Evolutionary conservation across 2,329 filamentous ascomycete species (phyloP).

Genomic region (Orbilia quercus): DNA sequence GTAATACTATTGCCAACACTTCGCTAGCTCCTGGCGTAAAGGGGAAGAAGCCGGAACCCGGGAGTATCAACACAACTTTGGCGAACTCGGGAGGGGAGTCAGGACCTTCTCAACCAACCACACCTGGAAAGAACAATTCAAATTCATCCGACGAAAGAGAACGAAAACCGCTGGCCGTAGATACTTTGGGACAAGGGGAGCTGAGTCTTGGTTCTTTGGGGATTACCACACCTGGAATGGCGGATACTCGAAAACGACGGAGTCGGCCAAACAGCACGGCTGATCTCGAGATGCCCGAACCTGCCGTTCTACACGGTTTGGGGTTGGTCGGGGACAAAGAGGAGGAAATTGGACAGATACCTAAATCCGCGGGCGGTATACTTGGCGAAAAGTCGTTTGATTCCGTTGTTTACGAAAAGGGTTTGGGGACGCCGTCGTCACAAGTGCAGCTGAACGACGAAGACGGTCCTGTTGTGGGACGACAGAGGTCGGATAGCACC

Average conservation of each 20-base stretch:
- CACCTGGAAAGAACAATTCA: slow-evolving; percentile 56
- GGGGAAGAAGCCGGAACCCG: slow-evolving; percentile 61
- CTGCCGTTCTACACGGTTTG: slow-evolving; percentile 40
- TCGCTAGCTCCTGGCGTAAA: slow-evolving; percentile 62
- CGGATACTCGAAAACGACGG: slow-evolving; percentile 26
- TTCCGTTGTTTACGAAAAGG: slow-evolving; percentile 39
- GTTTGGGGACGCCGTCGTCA: slow-evolving; percentile 25
- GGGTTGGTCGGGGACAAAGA: slow-evolving; percentile 47
- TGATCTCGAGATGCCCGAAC: slow-evolving; percentile 40
- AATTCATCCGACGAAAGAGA: slow-evolving; percentile 63
- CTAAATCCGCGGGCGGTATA: slow-evolving; percentile 42
- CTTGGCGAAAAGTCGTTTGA: slow-evolving; percentile 49
- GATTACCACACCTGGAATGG: slow-evolving; percentile 65
- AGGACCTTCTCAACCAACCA: slow-evolving; percentile 65
- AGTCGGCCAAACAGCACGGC: slow-evolving; percentile 35
- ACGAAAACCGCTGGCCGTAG: slow-evolving; percentile 79
- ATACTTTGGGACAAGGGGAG: slow-evolving; percentile 88
- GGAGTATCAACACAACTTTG: slow-evolving; percentile 60
- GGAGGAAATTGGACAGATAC: slow-evolving; percentile 48
- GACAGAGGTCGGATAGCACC: slow-evolving; percentile 42
- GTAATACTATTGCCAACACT: slow-evolving; percentile 69
- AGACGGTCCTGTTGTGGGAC: slow-evolving; percentile 5
- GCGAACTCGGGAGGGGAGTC: slow-evolving; percentile 60
- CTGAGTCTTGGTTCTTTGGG: slow-evolving; percentile 89
- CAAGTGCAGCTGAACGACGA: slow-evolving; percentile 35